Evolutionary conservation across 495 filamentous ascomycete genomes (phyloP).

Genomic region (Letharia lupina): DNA sequence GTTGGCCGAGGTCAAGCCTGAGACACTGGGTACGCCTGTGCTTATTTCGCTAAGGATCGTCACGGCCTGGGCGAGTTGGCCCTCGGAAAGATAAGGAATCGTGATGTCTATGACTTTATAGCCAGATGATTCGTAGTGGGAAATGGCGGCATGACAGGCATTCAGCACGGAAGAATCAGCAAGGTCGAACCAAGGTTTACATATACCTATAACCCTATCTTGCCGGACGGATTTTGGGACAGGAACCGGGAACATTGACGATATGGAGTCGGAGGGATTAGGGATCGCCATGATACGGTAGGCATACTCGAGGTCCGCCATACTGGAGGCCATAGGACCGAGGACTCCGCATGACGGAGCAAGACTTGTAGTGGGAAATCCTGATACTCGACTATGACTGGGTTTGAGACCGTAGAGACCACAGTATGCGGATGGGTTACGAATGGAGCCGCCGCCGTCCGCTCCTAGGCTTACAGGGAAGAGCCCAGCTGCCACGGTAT

Average conservation of each 20-base stretch:
- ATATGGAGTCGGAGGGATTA: slow-evolving; percentile 47
- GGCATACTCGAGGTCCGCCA: slow-evolving; percentile 71
- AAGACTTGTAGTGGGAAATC: slow-evolving; percentile 49
- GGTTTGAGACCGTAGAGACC: slow-evolving; percentile 86
- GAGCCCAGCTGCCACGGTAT: slow-evolving; percentile 65
- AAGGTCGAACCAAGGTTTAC: slow-evolving; percentile 63
- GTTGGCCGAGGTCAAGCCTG: slow-evolving; percentile 58
- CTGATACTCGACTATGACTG: slow-evolving; percentile 65
- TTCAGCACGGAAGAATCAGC: slow-evolving; percentile 54
- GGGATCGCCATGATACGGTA: slow-evolving; percentile 71
- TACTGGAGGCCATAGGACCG: slow-evolving; percentile 70
- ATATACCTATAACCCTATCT: slow-evolving; percentile 59
- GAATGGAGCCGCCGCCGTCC: slow-evolving; percentile 80
- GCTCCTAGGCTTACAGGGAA: slow-evolving; percentile 76
- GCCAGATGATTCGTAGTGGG: slow-evolving; percentile 48
- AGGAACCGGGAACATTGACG: slow-evolving; percentile 44
- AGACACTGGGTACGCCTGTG: slow-evolving; percentile 35
- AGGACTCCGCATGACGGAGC: slow-evolving; percentile 56
- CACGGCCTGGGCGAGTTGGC: slow-evolving; percentile 67
- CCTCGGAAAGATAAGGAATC: slow-evolving; percentile 66
- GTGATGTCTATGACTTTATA: slow-evolving; percentile 66
- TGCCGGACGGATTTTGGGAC: slow-evolving; percentile 26
- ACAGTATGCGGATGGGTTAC: slow-evolving; percentile 74
- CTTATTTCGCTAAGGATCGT: slow-evolving; percentile 69
- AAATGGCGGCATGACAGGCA: slow-evolving; percentile 52